These are phyloP conservation scores for Cercospora sp. DNA, from an alignment of 2,329 filamentous ascomycete genomes.

Conservation along the genomic window DNA sequence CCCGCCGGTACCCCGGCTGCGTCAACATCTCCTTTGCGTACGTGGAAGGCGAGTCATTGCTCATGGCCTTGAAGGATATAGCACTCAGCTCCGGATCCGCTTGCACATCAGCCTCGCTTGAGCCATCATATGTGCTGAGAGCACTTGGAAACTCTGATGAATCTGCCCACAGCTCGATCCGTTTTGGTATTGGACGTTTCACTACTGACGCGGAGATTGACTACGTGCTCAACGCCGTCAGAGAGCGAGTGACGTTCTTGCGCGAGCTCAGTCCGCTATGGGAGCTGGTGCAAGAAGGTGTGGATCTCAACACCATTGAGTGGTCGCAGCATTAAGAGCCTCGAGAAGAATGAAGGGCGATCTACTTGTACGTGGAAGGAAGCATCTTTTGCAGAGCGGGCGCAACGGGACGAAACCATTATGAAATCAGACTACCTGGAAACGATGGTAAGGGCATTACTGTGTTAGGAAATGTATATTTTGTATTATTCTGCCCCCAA, in stretches of 20 bases:
- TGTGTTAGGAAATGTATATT: not conserved
- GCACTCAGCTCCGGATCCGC: slow-evolving; percentile 94
- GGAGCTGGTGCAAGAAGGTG: slow-evolving; percentile 96
- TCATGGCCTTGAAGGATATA: slow-evolving; percentile 98
- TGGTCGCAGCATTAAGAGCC: slow-evolving; percentile 88
- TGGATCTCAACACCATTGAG: slow-evolving; percentile 93
- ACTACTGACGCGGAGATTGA: slow-evolving; percentile 95
- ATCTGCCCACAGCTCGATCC: slow-evolving; percentile 94
- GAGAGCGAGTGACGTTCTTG: slow-evolving; percentile 86
- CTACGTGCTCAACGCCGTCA: slow-evolving; percentile 93
- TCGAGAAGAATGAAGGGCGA: not conserved
- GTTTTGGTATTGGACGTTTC: slow-evolving; percentile 96
- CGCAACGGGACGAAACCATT: slow-evolving; percentile 2
- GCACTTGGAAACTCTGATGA: slow-evolving; percentile 96
- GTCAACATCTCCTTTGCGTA: slow-evolving; percentile 99
- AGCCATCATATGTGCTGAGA: slow-evolving; percentile 93
- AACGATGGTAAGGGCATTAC: not conserved
- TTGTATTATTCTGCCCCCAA: not conserved
- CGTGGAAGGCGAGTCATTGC: slow-evolving; percentile 93
- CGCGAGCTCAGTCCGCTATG: slow-evolving; percentile 93
- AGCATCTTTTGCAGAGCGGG: slow-evolving; percentile 1
- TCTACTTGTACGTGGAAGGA: not conserved
- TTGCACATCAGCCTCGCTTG: slow-evolving; percentile 93
- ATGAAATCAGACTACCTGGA: not conserved
- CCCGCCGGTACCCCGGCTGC: slow-evolving; percentile 89